Conservation (phyloP, 768 basidiomycete genomes). For the Zangia roseola region DNA sequence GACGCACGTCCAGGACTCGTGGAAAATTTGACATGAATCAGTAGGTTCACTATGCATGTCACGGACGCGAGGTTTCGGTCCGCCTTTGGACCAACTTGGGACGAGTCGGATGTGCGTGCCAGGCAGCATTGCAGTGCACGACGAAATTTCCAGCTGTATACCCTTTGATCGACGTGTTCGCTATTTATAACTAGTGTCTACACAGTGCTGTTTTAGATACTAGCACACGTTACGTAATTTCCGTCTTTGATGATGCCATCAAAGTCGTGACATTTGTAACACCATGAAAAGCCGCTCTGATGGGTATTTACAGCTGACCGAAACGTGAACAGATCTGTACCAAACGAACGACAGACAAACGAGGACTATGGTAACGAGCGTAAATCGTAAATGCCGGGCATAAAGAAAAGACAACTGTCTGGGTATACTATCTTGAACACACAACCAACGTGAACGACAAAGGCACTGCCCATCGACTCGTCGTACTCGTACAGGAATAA, state of each 20-base stretch:
- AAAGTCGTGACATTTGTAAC: neutral
- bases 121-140: no score
- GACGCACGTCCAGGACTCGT: no score
- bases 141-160: no score
- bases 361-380: conserved; percentile 21
- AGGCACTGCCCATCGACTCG: conserved; percentile 17
- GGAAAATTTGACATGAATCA: no score
- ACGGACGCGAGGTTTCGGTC: no score
- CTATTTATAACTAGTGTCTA: no score
- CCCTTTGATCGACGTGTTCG: no score
- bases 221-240: conserved; percentile 11
- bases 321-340: neutral
- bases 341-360: conserved; percentile 21
- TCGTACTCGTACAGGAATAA: conserved; percentile 16
- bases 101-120: no score
- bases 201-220: neutral
- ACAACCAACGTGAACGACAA: conserved; percentile 12
- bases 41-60: no score
- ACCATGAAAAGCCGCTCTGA: neutral
- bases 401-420: conserved; percentile 11
- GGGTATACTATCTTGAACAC: conserved; percentile 22
- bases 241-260: conserved; percentile 4
- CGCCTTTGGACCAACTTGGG: no score
- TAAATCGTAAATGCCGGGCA: conserved; percentile 11
- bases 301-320: conserved; percentile 1